Evolutionary conservation across 1,139 yeast genomes (phyloP).

Genomic region (Yamadazyma pseudoaaseri): DNA sequence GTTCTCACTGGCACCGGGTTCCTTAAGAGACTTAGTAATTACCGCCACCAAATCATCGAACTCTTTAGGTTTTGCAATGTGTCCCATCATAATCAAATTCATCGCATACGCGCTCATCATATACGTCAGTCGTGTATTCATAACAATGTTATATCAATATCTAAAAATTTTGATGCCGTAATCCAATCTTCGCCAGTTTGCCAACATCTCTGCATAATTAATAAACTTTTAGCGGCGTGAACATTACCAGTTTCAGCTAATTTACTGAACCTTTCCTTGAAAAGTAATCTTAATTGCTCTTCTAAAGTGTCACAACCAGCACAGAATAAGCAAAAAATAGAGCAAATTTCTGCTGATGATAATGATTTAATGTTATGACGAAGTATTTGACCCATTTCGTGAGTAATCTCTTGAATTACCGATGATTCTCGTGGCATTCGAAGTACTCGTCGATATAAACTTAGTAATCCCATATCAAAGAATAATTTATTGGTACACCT

Average conservation of each 20-base stretch:
- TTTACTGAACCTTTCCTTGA: constrained; percentile 33
- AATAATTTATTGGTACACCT: constrained; percentile 57
- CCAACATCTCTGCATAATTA: constrained; percentile 59
- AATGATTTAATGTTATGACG: constrained; percentile 37
- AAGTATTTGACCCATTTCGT: constrained; percentile 35
- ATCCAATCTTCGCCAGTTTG: constrained; percentile 56
- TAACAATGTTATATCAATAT: constrained; percentile 49
- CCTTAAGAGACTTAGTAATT: constrained; percentile 23
- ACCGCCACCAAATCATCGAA: constrained; percentile 23
- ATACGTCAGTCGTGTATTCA: too few relatives aligned
- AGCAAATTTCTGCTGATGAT: constrained; percentile 55
- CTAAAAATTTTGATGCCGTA: constrained; percentile 42
- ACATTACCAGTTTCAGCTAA: constrained; percentile 46
- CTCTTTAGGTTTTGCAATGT: constrained; percentile 23
- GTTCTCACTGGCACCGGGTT: constrained; percentile 23
- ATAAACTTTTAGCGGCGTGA: constrained; percentile 48
- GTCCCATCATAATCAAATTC: too few relatives aligned
- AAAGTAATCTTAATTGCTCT: constrained; percentile 30
- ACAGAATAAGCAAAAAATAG: constrained; percentile 54
- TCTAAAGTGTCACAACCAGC: constrained; percentile 60
- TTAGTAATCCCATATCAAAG: constrained; percentile 53
- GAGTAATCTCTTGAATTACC: constrained; percentile 48
- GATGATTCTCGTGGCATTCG: constrained; percentile 45
- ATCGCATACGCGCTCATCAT: too few relatives aligned
- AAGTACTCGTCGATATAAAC: constrained; percentile 56